Base-by-base conservation (phyloP, 2,329 filamentous ascomycete species). In the Colletotrichum tanaceti region DNA sequence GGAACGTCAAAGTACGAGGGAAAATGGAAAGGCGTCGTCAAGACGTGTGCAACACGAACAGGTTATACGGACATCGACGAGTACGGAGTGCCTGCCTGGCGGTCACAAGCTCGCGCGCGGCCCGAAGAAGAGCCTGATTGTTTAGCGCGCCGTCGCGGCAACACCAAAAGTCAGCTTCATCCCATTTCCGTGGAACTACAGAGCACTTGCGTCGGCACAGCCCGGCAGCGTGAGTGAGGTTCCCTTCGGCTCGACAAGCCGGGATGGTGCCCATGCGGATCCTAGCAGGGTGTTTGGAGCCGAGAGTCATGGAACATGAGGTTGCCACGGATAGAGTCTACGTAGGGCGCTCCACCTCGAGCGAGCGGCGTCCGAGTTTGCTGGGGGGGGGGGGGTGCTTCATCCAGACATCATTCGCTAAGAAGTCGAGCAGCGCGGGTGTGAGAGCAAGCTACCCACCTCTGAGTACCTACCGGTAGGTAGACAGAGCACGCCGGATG, bases 201-300 rank as follows among this genome's bases (percentile, higher is more conserved):
- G 28, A 28, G 4, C 7, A 28, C 28, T 5, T 7, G 28, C 7
- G 28, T 28, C 28, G 60, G 60, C 39, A 64, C 22, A 53, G 65
- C 65, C 55, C n/a, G 43, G 54, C 10, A 32, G 10, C 54, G 28
- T 20, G 16, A 28, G 28, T 28, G 28, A 28, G 28, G 38, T 22
- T 38, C 7, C 24, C 32, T 43, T 20, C 16, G 20, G 52, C 24
- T 39, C 9, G 28, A 2, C 41, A 35, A 58, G 60, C 47, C 53
- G 65, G 47, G 53, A 65, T 53, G 53, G 47, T 53, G 52, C 53
- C 32, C 47, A 46, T 41, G 61, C 41, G 47, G 47, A 44, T 59
- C 54, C 20, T 18, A 22, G n/a, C 13, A n/a, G 18, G n/a, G 65
- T 41, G 38, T 41, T 28, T 44, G 16, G 16, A 32, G 32, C 32